phyloP scores from a whole-genome alignment of 768 basidiomycete genomes.

The Leccinum fibrillosum region DNA sequence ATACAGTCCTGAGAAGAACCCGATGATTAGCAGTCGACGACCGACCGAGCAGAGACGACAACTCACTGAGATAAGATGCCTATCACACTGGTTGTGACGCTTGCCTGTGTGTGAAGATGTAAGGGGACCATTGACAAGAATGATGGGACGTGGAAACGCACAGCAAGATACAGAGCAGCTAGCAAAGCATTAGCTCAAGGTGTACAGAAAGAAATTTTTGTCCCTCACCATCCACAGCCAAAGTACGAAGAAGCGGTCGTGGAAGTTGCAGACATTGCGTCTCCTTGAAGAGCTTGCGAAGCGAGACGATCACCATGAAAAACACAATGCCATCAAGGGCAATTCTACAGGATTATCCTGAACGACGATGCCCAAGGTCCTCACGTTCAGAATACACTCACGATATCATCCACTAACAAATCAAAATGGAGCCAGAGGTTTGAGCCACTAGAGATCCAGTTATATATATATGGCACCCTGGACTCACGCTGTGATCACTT shows the following conservation, averaged over 20 bases:
- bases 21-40: background rate
- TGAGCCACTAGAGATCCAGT: background rate
- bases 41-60: background rate
- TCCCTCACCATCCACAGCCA: slow-evolving; percentile 7
- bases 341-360: background rate
- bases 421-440: background rate
- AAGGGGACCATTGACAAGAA: background rate
- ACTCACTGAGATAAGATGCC: slow-evolving; percentile 6
- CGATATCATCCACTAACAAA: background rate
- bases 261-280: background rate
- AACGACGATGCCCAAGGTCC: background rate
- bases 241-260: background rate
- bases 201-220: too few relatives aligned
- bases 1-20: background rate
- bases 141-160: background rate
- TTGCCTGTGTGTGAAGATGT: background rate
- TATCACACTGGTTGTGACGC: background rate
- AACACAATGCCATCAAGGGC: background rate
- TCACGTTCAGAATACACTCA: background rate
- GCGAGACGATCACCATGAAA: background rate
- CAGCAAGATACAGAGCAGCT: background rate
- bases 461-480: background rate
- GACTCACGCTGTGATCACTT: background rate
- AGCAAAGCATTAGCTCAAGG: background rate
- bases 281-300: background rate